A percentile compares a stretch with the other conserved stretches of the same genome.
Evolutionary conservation across 148 eudicot species (phyloP).

Genomic region (Bassia scoparia): DNA sequence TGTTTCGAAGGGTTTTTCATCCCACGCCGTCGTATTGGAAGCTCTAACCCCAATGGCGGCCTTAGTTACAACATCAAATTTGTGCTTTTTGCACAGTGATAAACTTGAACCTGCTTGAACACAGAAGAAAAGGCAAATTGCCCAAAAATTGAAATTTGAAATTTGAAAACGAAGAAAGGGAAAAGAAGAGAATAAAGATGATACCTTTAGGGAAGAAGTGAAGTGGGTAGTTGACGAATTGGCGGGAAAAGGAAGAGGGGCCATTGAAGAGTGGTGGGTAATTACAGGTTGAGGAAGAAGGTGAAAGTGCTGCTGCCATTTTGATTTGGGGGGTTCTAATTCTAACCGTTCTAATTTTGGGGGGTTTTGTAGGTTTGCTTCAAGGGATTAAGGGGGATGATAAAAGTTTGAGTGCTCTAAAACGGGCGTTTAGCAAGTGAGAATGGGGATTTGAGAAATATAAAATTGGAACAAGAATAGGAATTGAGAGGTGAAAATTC

Average conservation of each 20-base stretch:
- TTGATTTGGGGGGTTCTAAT: not conserved
- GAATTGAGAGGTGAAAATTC: no score
- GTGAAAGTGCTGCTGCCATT: constrained; percentile 26
- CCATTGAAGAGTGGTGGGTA: constrained; percentile 1
- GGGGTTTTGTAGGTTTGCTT: not conserved
- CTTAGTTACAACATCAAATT: not conserved
- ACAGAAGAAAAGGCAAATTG: not conserved
- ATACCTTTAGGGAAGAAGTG: constrained; percentile 22
- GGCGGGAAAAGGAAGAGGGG: constrained; percentile 11
- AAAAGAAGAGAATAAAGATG: constrained; percentile 4
- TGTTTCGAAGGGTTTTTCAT: constrained; percentile 44
- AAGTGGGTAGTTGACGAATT: constrained; percentile 28
- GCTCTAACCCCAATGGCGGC: constrained; percentile 27
- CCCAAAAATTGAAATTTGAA: not conserved
- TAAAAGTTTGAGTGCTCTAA: no score
- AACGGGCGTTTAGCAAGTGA: no score
- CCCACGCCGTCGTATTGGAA: constrained; percentile 38
- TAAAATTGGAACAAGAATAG: no score
- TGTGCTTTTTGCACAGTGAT: not conserved
- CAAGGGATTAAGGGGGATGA: not conserved
- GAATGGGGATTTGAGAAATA: no score
- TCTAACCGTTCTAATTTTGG: not conserved
- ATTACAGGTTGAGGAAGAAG: constrained; percentile 18
- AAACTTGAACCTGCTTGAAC: constrained; percentile 14
- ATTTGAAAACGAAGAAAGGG: not conserved